These are phyloP conservation scores for Dactylellina drechsleri DNA, from an alignment of 2,329 filamentous ascomycete species.

Conservation along the genomic window DNA sequence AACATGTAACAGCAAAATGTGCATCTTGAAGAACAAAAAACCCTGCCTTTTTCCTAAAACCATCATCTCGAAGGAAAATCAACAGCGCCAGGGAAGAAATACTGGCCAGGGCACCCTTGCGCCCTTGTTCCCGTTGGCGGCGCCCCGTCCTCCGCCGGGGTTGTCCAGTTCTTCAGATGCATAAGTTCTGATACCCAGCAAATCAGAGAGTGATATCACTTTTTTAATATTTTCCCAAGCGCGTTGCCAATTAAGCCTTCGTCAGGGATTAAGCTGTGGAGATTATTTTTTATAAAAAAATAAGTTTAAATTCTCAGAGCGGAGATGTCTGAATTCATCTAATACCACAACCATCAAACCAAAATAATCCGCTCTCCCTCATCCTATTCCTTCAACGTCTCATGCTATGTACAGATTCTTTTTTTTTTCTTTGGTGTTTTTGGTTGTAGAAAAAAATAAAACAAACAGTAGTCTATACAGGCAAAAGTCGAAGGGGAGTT, in stretches of 20 bases:
- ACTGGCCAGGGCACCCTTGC: constrained; percentile 29
- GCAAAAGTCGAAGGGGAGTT: constrained; percentile 36
- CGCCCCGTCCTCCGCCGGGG: constrained; percentile 14
- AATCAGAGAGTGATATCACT: neutral
- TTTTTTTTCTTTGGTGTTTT: constrained; percentile 13
- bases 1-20: too few relatives aligned
- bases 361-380: constrained; percentile 37
- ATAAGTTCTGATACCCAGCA: too few relatives aligned
- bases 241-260: too few relatives aligned
- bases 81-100: neutral
- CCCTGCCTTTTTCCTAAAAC: constrained; percentile 20
- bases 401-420: constrained; percentile 49
- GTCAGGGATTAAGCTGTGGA: too few relatives aligned
- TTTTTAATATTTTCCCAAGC: too few relatives aligned
- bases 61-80: neutral
- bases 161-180: neutral
- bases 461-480: constrained; percentile 43
- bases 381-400: neutral
- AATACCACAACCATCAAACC: constrained; percentile 40
- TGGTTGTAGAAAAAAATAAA: constrained; percentile 15
- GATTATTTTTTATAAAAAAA: too few relatives aligned
- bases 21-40: too few relatives aligned
- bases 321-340: constrained; percentile 55
- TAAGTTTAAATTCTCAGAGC: constrained; percentile 32
- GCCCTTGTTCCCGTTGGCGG: constrained; percentile 27